Base-by-base conservation (phyloP, 116 monocot species). In the Dioscorea cayenensis region DNA sequence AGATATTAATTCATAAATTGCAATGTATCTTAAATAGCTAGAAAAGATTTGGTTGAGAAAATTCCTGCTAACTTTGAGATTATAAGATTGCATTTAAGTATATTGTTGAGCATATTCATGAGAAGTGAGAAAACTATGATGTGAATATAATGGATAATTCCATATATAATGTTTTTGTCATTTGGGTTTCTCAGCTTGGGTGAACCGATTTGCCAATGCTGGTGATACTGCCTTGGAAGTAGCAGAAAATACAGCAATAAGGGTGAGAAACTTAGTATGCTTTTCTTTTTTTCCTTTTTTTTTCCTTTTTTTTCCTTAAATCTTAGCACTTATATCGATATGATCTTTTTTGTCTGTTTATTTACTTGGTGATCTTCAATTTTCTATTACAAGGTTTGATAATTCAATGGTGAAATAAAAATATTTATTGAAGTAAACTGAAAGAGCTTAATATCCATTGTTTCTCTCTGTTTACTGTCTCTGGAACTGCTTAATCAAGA, bases 131-230 rank as follows among this genome's bases (percentile, higher is more conserved):
- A 43, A 3, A 43, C 43, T 43, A 43, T 43, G 43, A 43, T 43
- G 43, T 43, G 43, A 43, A 43, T 43, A 43, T 43, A 10, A 43
- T 6, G 1, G 43, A 16, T 19, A 16, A 55, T n/a, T 55, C 55
- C 6, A 55, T 55, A 25, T 74, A 22, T 12, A 43, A 55, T 1
- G 10, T 50, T 58, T 23, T 27, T 17, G 49, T 75, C 67, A 28
- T 55, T 72, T 71, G 28, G 66, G 36, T 17, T 51, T 77, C 80
- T 19, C 89, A 95, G 95, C 77, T 43, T 95, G 92, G 95, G 84
- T 95, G 37, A 95, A 95, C 73, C 87, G 92, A 3, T 95, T 95
- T 84, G 95, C 95, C 10, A 89, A 95, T 82, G 95, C 87, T 77
- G 95, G 92, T 70, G 95, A 95, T 83, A 78, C 95, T 69, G 89